Conservation (phyloP, 2,329 filamentous ascomycete genomes). For the Triangularia setosa region DNA sequence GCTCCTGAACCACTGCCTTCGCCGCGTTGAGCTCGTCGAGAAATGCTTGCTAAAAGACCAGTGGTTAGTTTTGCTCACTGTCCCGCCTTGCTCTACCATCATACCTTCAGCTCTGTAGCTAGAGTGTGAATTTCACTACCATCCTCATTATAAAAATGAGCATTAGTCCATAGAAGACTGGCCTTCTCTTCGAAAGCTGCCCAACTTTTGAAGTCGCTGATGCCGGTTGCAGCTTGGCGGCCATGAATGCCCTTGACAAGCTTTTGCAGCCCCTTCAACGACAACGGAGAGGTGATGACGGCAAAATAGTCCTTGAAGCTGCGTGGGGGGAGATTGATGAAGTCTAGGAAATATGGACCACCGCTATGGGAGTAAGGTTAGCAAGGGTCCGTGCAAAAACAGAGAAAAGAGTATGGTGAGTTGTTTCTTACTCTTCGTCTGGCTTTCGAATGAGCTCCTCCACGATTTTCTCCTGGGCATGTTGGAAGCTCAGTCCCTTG, state of each 20-base stretch:
- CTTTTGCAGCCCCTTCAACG: conserved; percentile 73
- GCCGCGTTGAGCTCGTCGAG: conserved; percentile 65
- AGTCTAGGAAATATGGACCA: conserved; percentile 67
- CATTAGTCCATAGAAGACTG: conserved; percentile 81
- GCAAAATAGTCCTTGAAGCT: conserved; percentile 81
- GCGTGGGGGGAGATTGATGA: conserved; percentile 72
- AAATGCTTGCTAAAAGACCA: conserved; percentile 58
- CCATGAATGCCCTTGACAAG: conserved; percentile 69
- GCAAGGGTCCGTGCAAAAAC: not conserved
- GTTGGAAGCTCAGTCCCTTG: conserved; percentile 71
- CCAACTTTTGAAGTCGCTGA: conserved; percentile 76
- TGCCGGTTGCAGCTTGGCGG: conserved; percentile 58
- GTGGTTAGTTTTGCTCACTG: conserved; percentile 8
- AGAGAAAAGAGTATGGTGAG: not conserved
- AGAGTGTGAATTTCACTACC: conserved; percentile 78
- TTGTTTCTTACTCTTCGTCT: conserved; percentile 54
- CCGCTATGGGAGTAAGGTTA: conserved; percentile 42
- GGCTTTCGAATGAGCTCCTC: conserved; percentile 67
- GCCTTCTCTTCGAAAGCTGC: conserved; percentile 74
- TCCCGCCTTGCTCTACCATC: conserved; percentile 2
- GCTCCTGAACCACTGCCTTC: conserved; percentile 67
- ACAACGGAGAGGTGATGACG: conserved; percentile 75
- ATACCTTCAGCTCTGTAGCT: conserved; percentile 74
- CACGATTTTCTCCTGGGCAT: conserved; percentile 82
- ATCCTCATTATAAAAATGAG: conserved; percentile 86